Percentiles rank a stretch among this genome's conserved stretches.
Conservation (phyloP, 805 yeast species). For the Middelhovenomyces tepae region DNA sequence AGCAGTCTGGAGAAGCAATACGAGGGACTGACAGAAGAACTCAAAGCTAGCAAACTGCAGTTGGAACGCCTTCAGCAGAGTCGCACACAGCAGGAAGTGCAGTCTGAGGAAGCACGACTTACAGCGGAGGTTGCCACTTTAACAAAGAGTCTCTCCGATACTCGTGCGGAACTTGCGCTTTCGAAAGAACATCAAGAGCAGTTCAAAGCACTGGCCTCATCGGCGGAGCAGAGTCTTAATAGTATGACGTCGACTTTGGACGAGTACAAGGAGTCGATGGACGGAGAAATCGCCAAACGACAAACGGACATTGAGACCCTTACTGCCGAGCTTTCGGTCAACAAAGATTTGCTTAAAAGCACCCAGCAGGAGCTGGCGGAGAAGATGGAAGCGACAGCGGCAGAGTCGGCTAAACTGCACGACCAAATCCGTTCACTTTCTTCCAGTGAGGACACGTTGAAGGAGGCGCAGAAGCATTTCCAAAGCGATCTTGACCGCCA, state of each 20-base stretch:
- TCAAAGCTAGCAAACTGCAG: constrained; percentile 24
- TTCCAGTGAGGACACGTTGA: constrained; percentile 23
- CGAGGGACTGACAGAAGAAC: constrained; percentile 25
- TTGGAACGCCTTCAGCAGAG: constrained; percentile 10
- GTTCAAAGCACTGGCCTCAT: constrained; percentile 51
- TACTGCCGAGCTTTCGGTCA: constrained; percentile 13
- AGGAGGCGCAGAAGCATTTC: constrained; percentile 25
- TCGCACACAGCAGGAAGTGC: constrained; percentile 11
- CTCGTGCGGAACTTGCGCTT: constrained; percentile 46
- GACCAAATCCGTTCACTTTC: constrained; percentile 16
- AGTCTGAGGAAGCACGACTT: constrained; percentile 21
- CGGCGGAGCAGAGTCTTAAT: constrained; percentile 58
- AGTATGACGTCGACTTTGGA: constrained; percentile 49
- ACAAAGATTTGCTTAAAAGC: constrained; percentile 19
- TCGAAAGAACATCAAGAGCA: constrained; percentile 53
- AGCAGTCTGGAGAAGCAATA: constrained; percentile 35
- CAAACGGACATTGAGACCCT: constrained; percentile 10
- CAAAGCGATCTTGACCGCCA: constrained; percentile 37
- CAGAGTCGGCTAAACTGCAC: constrained; percentile 16
- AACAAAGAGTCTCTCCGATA: constrained; percentile 35
- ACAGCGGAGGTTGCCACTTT: constrained; percentile 27
- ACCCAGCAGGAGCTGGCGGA: constrained; percentile 9
- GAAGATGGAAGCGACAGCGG: constrained; percentile 13
- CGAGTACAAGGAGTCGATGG: constrained; percentile 27
- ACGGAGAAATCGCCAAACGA: constrained; percentile 8